A percentile compares a stretch with the other conserved stretches of the same genome.
Conservation (phyloP, 140 eudicot genomes). For the Oenanthe javanica region DNA sequence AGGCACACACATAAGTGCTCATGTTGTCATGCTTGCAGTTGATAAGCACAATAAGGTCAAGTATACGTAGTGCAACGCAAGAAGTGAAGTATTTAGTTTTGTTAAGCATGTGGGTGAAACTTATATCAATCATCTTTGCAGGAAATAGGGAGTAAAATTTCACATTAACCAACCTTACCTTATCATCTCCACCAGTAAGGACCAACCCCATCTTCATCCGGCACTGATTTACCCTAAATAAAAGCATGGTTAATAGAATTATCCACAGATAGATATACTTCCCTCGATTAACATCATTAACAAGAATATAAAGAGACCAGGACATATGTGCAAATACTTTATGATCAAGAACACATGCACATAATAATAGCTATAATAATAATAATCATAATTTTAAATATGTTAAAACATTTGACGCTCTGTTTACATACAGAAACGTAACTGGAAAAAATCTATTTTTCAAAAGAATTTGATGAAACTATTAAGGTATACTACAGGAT, state of each 20-base stretch:
- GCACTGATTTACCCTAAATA: slow-evolving; percentile 60
- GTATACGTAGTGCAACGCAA: not conserved
- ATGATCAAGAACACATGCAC: not conserved
- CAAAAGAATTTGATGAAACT: not conserved
- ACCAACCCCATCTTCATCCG: slow-evolving; percentile 79
- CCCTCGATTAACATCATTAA: not conserved
- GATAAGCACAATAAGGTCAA: not conserved
- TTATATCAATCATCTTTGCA: not conserved
- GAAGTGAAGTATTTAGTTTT: not conserved
- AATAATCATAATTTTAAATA: not conserved
- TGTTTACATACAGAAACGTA: not conserved
- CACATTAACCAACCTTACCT: slow-evolving; percentile 33
- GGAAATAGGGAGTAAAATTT: not conserved
- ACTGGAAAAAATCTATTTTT: not conserved
- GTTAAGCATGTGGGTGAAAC: not conserved
- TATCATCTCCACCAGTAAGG: slow-evolving; percentile 83
- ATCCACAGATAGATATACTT: not conserved
- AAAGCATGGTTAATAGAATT: slow-evolving; percentile 15
- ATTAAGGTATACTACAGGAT: not conserved
- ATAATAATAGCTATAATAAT: not conserved
- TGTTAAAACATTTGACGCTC: not conserved
- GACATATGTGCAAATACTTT: not conserved
- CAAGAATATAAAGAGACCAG: not conserved
- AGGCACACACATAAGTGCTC: not conserved
- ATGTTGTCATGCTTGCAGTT: not conserved